Evolutionary conservation across 208 protist genomes (phyloP).

Genomic region (Leishmania lainsoni): DNA sequence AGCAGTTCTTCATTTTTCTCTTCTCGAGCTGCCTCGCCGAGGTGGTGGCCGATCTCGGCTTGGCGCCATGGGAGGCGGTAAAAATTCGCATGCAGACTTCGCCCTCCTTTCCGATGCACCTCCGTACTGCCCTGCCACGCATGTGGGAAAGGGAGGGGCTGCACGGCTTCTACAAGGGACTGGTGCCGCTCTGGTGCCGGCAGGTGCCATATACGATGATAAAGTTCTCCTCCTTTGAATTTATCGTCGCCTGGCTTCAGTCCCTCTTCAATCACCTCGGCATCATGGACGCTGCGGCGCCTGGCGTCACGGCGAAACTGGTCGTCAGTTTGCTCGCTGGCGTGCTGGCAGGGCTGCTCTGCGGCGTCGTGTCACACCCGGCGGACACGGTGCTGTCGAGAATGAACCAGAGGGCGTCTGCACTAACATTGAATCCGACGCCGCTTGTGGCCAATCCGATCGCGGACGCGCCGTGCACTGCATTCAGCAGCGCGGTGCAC

Average conservation of each 20-base stretch:
- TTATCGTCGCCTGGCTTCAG: conserved; percentile 40
- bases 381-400: conserved; percentile 95
- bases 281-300: not conserved
- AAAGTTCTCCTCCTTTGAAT: conserved; percentile 91
- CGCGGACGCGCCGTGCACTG: not conserved
- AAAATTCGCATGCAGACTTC: conserved; percentile 84
- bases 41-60: conserved; percentile 64
- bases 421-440: not conserved
- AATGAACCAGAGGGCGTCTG: conserved; percentile 60
- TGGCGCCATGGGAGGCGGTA: conserved; percentile 77
- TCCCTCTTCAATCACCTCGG: not conserved
- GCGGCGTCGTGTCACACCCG: conserved; percentile 94
- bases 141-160: conserved; percentile 65
- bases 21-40: conserved; percentile 69
- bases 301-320: conserved; percentile 14
- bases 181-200: conserved; percentile 90
- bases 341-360: conserved; percentile 91
- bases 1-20: conserved; percentile 47
- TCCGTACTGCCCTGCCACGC: conserved; percentile 45
- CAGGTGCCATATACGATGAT: conserved; percentile 96
- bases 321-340: conserved; percentile 60
- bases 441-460: conserved; percentile 11
- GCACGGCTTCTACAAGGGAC: conserved; percentile 80
- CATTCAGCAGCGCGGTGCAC: not conserved
- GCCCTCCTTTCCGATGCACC: conserved; percentile 16